Percentiles rank a stretch among this genome's conserved stretches.
Conservation (phyloP, 768 basidiomycete species). For the Suillus luteus region DNA sequence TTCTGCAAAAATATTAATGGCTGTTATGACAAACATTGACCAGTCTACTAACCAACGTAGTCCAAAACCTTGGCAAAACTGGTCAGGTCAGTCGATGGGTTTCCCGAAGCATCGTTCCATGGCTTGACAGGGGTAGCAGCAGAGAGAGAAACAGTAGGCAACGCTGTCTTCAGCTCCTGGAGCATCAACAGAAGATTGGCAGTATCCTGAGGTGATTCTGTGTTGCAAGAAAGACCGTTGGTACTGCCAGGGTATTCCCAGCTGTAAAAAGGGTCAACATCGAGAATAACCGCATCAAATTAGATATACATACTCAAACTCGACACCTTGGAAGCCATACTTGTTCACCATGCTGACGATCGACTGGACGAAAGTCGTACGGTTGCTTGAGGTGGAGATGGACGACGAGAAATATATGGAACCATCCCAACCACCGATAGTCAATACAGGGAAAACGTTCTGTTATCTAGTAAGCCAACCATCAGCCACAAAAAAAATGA, state of each 20-base stretch:
- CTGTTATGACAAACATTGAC: not conserved
- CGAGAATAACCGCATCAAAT: conserved; percentile 5
- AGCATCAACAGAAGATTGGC: conserved; percentile 81
- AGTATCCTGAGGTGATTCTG: conserved; percentile 61
- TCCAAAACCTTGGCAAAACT: conserved; percentile 71
- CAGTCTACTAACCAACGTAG: conserved; percentile 56
- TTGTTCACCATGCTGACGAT: conserved; percentile 47
- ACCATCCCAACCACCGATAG: conserved; percentile 71
- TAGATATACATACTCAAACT: conserved; percentile 57
- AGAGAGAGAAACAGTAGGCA: conserved; percentile 64
- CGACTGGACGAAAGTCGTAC: conserved; percentile 59
- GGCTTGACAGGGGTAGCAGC: conserved; percentile 70
- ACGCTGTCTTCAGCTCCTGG: conserved; percentile 60
- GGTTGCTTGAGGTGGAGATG: conserved; percentile 54
- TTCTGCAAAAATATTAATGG: conserved; percentile 40
- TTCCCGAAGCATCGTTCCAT: conserved; percentile 59
- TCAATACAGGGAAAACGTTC: conserved; percentile 58
- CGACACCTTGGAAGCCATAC: conserved; percentile 62
- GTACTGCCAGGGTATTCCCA: conserved; percentile 81
- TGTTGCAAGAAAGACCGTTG: conserved; percentile 72
- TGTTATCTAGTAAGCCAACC: conserved; percentile 21
- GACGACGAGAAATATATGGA: conserved; percentile 61
- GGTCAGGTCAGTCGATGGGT: conserved; percentile 61
- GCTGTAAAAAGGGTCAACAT: conserved; percentile 37
- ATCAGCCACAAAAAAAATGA: no score